Base-by-base conservation (phyloP, 306 rosid species). In the Cercis canadensis region DNA sequence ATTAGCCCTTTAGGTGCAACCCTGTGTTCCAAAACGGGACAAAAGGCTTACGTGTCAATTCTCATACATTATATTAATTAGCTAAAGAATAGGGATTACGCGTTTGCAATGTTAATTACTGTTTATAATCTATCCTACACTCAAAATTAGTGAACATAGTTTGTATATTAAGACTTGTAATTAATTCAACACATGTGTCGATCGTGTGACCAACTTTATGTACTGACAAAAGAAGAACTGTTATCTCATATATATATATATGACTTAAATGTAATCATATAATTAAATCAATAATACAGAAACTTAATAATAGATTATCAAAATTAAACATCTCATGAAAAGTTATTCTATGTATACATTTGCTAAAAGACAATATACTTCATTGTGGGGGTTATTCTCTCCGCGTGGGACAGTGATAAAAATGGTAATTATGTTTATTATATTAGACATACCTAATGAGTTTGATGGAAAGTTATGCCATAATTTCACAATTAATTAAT, bases 1-100 rank as follows among this genome's bases (percentile, higher is more conserved):
- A 19, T 57, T 24, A 24, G 45, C 31, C 45, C 37, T 49, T 33
- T 75, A 57, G 75, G 31, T 66, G 51, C 72, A 67, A 40, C 70
- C 71, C 17, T 36, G 63, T 64, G 43, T 65, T 40, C 70, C 78
- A 32, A 8, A 21, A 33, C 11, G 31, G 32, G 60, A 75, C 83
- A 73, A 77, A 43, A 66, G 4, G 18, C 47, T 47, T 75, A 63
- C 78, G 61, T 67, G 72, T 55, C 51, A 62, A 60, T 37, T 37
- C 29, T 24, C 29, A 24, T 24, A 24, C 29, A 24, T 37, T 0
- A 17, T 24, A 37, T 49, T 59, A 54, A 71, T 62, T 24, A 24
- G 3, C 3, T 24, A 24, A 24, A 1, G 29, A 24, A 24, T 24
- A 3, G 75, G 33, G 31, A 4, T 52, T 52, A 16, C 31, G 57